These are phyloP conservation scores for Polygonum aviculare DNA, from an alignment of 148 eudicot genomes.

Conservation along the genomic window DNA sequence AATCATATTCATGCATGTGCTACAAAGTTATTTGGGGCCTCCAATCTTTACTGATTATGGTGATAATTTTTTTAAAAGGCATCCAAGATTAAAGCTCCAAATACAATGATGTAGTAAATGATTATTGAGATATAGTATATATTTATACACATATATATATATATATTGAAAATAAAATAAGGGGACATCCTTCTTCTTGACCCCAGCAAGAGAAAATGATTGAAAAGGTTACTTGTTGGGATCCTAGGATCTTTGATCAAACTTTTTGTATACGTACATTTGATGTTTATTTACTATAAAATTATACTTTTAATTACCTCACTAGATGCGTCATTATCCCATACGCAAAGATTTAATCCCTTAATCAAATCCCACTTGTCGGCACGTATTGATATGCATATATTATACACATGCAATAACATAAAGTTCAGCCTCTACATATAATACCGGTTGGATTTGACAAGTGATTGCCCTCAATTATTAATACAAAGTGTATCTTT, in stretches of 20 bases:
- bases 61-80: neutral
- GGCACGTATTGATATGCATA: neutral
- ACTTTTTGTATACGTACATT: neutral
- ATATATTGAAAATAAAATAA: neutral
- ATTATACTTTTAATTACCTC: neutral
- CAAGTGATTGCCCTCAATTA: neutral
- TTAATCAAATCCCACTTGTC: neutral
- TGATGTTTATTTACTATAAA: neutral
- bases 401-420: neutral
- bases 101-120: neutral
- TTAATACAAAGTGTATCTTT: neutral
- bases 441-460: neutral
- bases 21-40: neutral
- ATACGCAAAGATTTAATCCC: neutral
- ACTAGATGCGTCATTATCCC: neutral
- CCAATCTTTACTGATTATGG: neutral
- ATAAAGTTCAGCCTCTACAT: neutral
- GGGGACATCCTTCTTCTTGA: neutral
- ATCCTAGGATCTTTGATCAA: neutral
- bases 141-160: neutral
- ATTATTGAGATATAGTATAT: neutral
- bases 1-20: neutral
- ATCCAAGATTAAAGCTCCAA: neutral
- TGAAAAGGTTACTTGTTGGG: neutral
- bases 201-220: neutral